phyloP scores from a whole-genome alignment of 176 grass and related monocot genomes.

The Phoenix roebelenii region DNA sequence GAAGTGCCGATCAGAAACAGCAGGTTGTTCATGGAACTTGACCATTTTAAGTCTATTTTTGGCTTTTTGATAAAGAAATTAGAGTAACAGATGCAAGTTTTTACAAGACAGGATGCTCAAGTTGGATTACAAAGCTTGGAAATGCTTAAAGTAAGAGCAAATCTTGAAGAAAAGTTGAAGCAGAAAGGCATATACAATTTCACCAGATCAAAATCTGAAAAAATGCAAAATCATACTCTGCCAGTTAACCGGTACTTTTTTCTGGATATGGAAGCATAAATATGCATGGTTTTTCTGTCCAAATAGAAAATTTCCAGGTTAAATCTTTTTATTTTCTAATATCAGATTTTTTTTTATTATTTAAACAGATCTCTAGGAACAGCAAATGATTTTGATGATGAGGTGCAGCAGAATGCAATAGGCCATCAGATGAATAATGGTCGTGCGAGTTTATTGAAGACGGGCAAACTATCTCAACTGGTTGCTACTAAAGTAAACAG shows the following conservation, averaged over 20 bases:
- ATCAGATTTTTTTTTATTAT: conserved; percentile 17
- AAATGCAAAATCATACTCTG: conserved; percentile 19
- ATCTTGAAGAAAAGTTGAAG: conserved; percentile 75
- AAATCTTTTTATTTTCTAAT: conserved; percentile 17
- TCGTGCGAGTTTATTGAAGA: not conserved
- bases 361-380: conserved; percentile 34
- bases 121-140: conserved; percentile 52
- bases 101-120: conserved; percentile 36
- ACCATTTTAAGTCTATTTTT: not conserved
- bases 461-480: conserved; percentile 33
- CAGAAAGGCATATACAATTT: conserved; percentile 78
- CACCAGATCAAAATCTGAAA: conserved; percentile 29
- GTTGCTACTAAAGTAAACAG: conserved; percentile 44
- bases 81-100: conserved; percentile 15
- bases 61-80: conserved; percentile 12
- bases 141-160: conserved; percentile 91
- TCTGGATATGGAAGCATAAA: not conserved
- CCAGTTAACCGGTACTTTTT: conserved; percentile 39
- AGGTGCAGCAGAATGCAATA: conserved; percentile 32
- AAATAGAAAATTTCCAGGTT: too few species aligned
- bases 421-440: too few species aligned
- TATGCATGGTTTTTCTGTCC: too few species aligned
- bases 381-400: conserved; percentile 81
- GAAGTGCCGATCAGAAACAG: conserved; percentile 27
- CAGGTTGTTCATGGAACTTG: conserved; percentile 34